Evolutionary conservation across 441 rosid species (phyloP).

Genomic region (Croton setiger): DNA sequence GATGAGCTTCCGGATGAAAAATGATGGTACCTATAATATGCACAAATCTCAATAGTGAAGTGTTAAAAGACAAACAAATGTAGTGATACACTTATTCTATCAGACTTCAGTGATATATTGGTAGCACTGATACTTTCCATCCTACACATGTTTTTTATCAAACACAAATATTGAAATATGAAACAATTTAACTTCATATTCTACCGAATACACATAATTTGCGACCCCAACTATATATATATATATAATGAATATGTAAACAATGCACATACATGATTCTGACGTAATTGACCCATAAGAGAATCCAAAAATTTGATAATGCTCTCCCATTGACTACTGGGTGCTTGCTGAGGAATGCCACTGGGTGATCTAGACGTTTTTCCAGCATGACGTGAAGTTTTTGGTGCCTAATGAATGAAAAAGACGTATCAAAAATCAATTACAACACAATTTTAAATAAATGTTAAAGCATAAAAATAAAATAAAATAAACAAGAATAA

Average conservation of each 20-base stretch:
- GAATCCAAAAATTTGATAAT: slow-evolving; percentile 93
- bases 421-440: background rate
- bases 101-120: no score
- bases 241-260: background rate
- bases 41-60: background rate
- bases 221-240: no score
- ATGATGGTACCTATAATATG: slow-evolving; percentile 73
- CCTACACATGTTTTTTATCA: no score
- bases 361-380: slow-evolving; percentile 83
- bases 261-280: slow-evolving; percentile 70
- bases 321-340: slow-evolving; percentile 86
- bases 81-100: background rate
- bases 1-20: slow-evolving; percentile 91
- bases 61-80: background rate
- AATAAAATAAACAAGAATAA: background rate
- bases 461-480: slow-evolving; percentile 8
- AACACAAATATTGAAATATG: no score
- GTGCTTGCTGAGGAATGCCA: slow-evolving; percentile 54
- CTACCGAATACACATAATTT: no score
- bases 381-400: slow-evolving; percentile 69
- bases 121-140: no score
- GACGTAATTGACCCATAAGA: slow-evolving; percentile 68
- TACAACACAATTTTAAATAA: slow-evolving; percentile 1
- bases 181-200: no score
- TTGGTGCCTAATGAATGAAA: slow-evolving; percentile 61